Evolutionary conservation across 1,284 basidiomycete species (phyloP), one percentile per base, ranked within the genome.

Genomic region (Malassezia yamatoensis): DNA sequence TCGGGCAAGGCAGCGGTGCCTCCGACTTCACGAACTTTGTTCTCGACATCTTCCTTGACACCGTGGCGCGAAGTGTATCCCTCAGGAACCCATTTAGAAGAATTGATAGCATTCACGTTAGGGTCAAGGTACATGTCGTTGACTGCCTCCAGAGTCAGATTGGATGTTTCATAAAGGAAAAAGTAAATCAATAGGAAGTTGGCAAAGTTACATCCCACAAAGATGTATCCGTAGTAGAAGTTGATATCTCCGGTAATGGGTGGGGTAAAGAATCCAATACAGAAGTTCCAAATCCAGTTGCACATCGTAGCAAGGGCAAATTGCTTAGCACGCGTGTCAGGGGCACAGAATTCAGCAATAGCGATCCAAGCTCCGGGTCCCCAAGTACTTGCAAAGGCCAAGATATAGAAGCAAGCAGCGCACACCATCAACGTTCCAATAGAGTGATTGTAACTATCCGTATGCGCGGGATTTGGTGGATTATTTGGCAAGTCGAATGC

Each of bases 101-200:
- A 84, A 29, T 78, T 84, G 84, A 83, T 85, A 6, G 85, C 81
- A 70, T 81, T 84, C 76, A 81, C 82, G 3, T 72, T 69, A 8
- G 81, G 80, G 73, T 86, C 84, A 69, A 81, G 81, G 77, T 86
- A 87, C 85, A 87, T 86, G 78, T 78, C 77, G 70, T 87, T 83
- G 47, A 87, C 83, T 58, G 77, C 79, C 75, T 87, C 86, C 33
- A 87, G 79, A 10, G 82, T 81, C 49, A 87, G 78, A 62, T 83
- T 80, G 7, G 82, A 80, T 12, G 83, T 83, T 69, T 87, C 86
- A 77, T 87, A 87, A 3, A 88, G 79, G 81, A 86, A 87, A 69
- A 86, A 79, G 73, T 79, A 86, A 6, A 86, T 85, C 59, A 87
- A 77, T 44, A 83, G 63, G 7, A 83, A 82, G 48, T 81, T 83